phyloP scores from a whole-genome alignment of 2,329 filamentous ascomycete genomes.

The Phyllosticta paracitricarpa region DNA sequence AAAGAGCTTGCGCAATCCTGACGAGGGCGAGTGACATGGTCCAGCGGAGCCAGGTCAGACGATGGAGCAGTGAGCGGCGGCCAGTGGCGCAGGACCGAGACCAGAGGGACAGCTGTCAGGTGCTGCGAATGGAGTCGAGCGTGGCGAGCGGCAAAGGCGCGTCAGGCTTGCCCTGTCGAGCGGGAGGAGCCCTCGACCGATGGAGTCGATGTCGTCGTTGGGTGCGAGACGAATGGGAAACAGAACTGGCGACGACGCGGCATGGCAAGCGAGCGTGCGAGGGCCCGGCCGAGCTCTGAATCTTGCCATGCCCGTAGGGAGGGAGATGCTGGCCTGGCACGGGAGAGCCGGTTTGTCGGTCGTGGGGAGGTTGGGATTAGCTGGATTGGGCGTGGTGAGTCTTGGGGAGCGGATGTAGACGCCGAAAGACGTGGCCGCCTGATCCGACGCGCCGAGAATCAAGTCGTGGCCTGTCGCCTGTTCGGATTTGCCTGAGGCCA shows the following conservation, averaged over 20 bases:
- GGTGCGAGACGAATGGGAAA: neutral
- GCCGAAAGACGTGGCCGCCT: neutral
- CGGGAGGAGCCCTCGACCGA: neutral
- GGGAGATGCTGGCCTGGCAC: constrained; percentile 4
- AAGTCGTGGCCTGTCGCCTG: neutral
- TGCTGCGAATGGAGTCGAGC: neutral
- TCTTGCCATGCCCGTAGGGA: neutral
- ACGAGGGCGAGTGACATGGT: constrained; percentile 1
- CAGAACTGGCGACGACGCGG: neutral
- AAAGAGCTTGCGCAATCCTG: constrained; percentile 4
- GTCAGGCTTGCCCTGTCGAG: neutral
- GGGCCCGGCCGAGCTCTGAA: neutral
- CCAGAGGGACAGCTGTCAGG: constrained; percentile 4
- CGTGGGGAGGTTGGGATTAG: no score
- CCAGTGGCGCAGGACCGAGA: neutral
- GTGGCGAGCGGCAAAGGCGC: neutral
- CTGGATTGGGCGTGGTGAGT: no score
- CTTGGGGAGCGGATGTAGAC: no score
- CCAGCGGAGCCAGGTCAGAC: constrained; percentile 5
- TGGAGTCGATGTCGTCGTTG: neutral
- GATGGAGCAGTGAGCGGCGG: neutral
- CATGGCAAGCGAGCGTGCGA: neutral
- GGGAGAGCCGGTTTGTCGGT: neutral
- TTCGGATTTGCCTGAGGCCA: no score
- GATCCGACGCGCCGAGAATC: neutral